phyloP scores from a whole-genome alignment of 768 basidiomycete species.

The Cystobasidium tubakii region DNA sequence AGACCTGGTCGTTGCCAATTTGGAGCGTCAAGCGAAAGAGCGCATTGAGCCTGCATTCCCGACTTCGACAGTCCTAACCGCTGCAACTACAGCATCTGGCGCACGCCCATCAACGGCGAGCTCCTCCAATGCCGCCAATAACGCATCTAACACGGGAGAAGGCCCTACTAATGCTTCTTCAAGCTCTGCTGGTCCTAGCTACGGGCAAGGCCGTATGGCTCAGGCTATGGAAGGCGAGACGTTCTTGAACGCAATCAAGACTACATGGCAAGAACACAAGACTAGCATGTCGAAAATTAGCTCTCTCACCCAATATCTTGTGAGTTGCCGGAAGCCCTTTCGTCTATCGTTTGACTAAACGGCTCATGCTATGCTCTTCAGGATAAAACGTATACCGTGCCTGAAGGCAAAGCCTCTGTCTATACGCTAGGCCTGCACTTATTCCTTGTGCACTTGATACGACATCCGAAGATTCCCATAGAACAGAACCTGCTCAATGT shows the following conservation, averaged over 20 bases:
- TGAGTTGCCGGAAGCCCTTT: constrained; percentile 49
- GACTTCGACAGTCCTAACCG: constrained; percentile 48
- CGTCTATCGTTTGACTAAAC: neutral
- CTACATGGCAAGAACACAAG: constrained; percentile 89
- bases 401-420: constrained; percentile 68
- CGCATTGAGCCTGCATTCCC: constrained; percentile 79
- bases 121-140: neutral
- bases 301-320: constrained; percentile 94
- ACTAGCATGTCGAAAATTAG: constrained; percentile 79
- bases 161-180: neutral
- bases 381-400: constrained; percentile 77
- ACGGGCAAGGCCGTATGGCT: constrained; percentile 36
- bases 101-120: neutral
- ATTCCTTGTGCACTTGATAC: constrained; percentile 69
- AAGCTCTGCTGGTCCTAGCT: constrained; percentile 8
- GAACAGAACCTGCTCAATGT: constrained; percentile 72
- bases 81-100: constrained; percentile 33
- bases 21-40: constrained; percentile 68
- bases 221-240: constrained; percentile 67
- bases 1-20: constrained; percentile 70
- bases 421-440: constrained; percentile 74
- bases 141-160: neutral
- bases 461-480: constrained; percentile 55
- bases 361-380: constrained; percentile 47
- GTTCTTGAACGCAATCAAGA: constrained; percentile 71